Evolutionary conservation across 306 rosid genomes (phyloP).

Genomic region (Sophora flavescens): DNA sequence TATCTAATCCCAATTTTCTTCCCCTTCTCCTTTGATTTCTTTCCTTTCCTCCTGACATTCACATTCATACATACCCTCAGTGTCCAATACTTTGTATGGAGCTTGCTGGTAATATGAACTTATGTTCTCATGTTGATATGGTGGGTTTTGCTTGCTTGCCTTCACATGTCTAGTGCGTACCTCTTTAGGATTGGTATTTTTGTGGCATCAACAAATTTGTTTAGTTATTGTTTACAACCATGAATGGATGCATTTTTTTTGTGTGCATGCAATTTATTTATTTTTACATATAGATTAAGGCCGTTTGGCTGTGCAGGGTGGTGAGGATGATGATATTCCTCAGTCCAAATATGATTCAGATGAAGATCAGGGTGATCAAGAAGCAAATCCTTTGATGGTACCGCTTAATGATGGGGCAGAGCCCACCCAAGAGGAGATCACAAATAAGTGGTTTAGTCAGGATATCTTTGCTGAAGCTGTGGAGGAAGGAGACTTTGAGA

Average conservation of each 20-base stretch:
- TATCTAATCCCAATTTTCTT: neutral
- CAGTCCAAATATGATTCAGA: constrained; percentile 80
- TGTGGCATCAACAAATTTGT: constrained; percentile 1
- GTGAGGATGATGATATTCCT: constrained; percentile 57
- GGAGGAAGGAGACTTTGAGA: constrained; percentile 71
- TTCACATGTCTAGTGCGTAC: neutral
- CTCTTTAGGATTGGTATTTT: neutral
- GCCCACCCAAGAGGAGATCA: constrained; percentile 78
- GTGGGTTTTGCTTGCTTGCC: neutral
- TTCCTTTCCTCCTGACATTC: neutral
- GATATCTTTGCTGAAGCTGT: constrained; percentile 86
- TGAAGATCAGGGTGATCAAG: constrained; percentile 61
- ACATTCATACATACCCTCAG: constrained; percentile 1
- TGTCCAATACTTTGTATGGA: constrained; percentile 13
- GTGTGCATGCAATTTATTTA: neutral
- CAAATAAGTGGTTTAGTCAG: constrained; percentile 88
- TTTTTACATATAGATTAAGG: constrained; percentile 14
- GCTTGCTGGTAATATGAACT: neutral
- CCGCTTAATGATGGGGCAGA: constrained; percentile 73
- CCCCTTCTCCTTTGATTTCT: constrained; percentile 4
- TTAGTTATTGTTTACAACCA: neutral
- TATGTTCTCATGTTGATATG: constrained; percentile 6
- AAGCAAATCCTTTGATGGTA: constrained; percentile 87
- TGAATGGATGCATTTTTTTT: neutral
- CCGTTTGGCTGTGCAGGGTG: constrained; percentile 63